These are phyloP conservation scores for Mycena crocata DNA, from an alignment of 768 basidiomycete genomes.

Conservation along the genomic window DNA sequence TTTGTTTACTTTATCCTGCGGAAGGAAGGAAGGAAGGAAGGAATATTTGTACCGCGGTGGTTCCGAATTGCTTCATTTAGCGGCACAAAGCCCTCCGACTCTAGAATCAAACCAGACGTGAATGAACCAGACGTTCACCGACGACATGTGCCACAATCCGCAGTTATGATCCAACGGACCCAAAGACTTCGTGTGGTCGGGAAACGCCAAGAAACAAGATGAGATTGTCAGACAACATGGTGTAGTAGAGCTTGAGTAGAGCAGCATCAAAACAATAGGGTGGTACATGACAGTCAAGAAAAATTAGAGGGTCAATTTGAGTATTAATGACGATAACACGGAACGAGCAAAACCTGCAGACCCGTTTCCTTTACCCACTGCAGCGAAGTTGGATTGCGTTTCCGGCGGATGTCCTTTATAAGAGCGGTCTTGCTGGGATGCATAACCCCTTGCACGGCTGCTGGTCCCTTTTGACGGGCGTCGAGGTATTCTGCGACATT, in stretches of 20 bases:
- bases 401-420: slow-evolving; percentile 68
- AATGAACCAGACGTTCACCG: too few relatives aligned
- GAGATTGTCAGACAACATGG: not conserved
- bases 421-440: slow-evolving; percentile 71
- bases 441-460: slow-evolving; percentile 70
- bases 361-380: slow-evolving; percentile 75
- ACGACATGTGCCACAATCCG: too few relatives aligned
- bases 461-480: slow-evolving; percentile 70
- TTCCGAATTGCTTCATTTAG: slow-evolving; percentile 9
- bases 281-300: slow-evolving; percentile 4
- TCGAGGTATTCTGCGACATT: slow-evolving; percentile 82
- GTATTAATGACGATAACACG: slow-evolving; percentile 43
- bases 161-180: too few relatives aligned
- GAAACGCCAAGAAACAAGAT: slow-evolving; percentile 14
- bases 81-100: not conserved
- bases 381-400: slow-evolving; percentile 57
- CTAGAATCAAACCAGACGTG: not conserved
- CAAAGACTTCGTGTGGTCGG: not conserved
- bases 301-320: not conserved
- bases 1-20: not conserved
- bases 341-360: slow-evolving; percentile 71
- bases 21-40: too few relatives aligned
- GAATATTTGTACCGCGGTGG: too few relatives aligned
- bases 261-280: slow-evolving; percentile 4
- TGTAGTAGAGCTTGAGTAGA: not conserved